phyloP scores from a whole-genome alignment of 495 filamentous ascomycete genomes.

The Hyaloscypha variabilis region DNA sequence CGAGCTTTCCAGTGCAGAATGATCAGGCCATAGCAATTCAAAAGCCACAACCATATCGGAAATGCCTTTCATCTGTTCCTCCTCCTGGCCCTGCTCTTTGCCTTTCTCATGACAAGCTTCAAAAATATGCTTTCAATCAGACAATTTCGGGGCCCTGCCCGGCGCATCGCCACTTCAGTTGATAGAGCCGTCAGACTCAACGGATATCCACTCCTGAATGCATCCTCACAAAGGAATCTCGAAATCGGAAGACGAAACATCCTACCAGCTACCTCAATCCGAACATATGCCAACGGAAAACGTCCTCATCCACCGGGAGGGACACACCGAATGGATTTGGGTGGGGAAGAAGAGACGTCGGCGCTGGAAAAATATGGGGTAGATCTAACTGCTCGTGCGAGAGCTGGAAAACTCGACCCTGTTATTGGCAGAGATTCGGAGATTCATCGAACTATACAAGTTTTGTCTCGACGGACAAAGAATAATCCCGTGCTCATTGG shows the following conservation, averaged over 20 bases:
- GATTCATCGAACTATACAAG: constrained; percentile 92
- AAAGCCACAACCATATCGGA: background rate
- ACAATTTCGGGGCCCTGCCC: constrained; percentile 22
- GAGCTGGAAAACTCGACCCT: constrained; percentile 88
- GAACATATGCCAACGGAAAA: constrained; percentile 77
- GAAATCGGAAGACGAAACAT: constrained; percentile 7
- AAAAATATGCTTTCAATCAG: constrained; percentile 19
- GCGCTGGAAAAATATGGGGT: constrained; percentile 89
- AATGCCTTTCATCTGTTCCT: constrained; percentile 9
- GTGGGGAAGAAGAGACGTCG: constrained; percentile 74
- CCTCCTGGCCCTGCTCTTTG: constrained; percentile 11
- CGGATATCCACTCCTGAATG: background rate
- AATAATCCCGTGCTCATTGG: constrained; percentile 97
- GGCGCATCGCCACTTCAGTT: constrained; percentile 28
- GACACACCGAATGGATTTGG: constrained; percentile 89
- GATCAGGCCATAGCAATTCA: background rate
- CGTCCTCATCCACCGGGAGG: constrained; percentile 86
- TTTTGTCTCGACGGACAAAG: constrained; percentile 90
- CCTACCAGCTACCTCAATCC: constrained; percentile 26
- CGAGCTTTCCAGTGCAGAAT: constrained; percentile 15
- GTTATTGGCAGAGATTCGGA: constrained; percentile 92
- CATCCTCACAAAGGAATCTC: constrained; percentile 5
- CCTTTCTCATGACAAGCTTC: constrained; percentile 7
- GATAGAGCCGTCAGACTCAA: constrained; percentile 7
- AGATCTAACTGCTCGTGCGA: constrained; percentile 85